These are phyloP conservation scores for Raffaelea albimanens DNA, from an alignment of 2,329 filamentous ascomycete species.

Conservation along the genomic window DNA sequence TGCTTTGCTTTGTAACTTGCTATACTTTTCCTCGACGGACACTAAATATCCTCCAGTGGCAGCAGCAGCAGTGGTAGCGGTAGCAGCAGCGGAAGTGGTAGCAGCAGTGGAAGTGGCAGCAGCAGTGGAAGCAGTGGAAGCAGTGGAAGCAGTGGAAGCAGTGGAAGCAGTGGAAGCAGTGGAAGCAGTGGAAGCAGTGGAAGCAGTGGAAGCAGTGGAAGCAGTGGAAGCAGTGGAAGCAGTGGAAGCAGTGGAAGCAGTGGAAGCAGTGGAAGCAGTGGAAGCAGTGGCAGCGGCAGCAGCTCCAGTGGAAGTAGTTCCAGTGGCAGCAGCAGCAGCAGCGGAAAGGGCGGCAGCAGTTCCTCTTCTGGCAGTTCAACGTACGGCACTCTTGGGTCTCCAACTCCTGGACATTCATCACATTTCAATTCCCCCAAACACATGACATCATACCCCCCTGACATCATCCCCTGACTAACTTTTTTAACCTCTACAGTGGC, in stretches of 20 bases:
- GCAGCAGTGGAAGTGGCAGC: not conserved
- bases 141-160: conserved; percentile 12
- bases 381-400: too few relatives aligned
- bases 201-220: conserved; percentile 18
- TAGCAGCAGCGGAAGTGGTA: not conserved
- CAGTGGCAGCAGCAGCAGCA: conserved; percentile 10
- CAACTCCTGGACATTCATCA: not conserved
- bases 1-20: not conserved
- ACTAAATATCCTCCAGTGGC: not conserved
- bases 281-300: not conserved
- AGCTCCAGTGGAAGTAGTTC: conserved; percentile 3
- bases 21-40: not conserved
- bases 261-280: conserved; percentile 1
- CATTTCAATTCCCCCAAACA: too few relatives aligned
- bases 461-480: too few relatives aligned
- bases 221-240: not conserved
- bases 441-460: too few relatives aligned
- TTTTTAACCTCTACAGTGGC: not conserved
- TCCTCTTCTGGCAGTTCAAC: conserved; percentile 12
- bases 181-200: not conserved
- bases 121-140: conserved; percentile 18
- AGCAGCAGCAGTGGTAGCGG: not conserved
- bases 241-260: not conserved
- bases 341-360: conserved; percentile 17
- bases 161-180: conserved; percentile 2